phyloP scores from a whole-genome alignment of 2,329 filamentous ascomycete genomes.

The Penicillium sp. region DNA sequence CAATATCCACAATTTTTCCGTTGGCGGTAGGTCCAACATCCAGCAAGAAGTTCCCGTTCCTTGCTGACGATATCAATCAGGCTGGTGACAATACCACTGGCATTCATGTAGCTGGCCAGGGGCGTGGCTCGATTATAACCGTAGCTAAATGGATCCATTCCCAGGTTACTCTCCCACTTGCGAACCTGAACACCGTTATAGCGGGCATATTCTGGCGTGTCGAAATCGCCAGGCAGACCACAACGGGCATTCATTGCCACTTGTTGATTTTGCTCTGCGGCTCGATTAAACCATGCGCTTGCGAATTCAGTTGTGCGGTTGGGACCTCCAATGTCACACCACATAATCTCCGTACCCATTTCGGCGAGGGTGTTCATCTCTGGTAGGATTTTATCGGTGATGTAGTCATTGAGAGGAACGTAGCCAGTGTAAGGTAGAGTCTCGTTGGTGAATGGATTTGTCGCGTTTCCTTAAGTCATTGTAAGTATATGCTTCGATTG shows the following conservation, averaged over 20 bases:
- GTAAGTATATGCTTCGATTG: background rate
- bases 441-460: conserved; percentile 53
- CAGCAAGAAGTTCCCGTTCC: conserved; percentile 62
- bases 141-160: conserved; percentile 66
- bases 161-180: conserved; percentile 66
- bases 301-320: conserved; percentile 53
- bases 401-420: conserved; percentile 50
- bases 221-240: conserved; percentile 63
- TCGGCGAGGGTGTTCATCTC: conserved; percentile 53
- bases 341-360: conserved; percentile 55
- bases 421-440: conserved; percentile 54
- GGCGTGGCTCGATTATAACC: conserved; percentile 65
- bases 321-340: conserved; percentile 55
- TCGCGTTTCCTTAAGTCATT: conserved; percentile 43
- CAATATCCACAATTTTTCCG: conserved; percentile 59
- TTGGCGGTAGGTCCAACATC: conserved; percentile 64
- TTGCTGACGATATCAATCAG: conserved; percentile 62
- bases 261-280: conserved; percentile 50
- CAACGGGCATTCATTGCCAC: conserved; percentile 65
- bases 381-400: conserved; percentile 51
- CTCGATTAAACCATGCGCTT: conserved; percentile 51
- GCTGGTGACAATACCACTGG: conserved; percentile 54
- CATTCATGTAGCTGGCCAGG: conserved; percentile 58
- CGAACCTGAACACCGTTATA: conserved; percentile 58
- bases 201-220: conserved; percentile 64